These are phyloP conservation scores for Chenopodium formosanum DNA, from an alignment of 148 eudicot genomes.

Conservation along the genomic window DNA sequence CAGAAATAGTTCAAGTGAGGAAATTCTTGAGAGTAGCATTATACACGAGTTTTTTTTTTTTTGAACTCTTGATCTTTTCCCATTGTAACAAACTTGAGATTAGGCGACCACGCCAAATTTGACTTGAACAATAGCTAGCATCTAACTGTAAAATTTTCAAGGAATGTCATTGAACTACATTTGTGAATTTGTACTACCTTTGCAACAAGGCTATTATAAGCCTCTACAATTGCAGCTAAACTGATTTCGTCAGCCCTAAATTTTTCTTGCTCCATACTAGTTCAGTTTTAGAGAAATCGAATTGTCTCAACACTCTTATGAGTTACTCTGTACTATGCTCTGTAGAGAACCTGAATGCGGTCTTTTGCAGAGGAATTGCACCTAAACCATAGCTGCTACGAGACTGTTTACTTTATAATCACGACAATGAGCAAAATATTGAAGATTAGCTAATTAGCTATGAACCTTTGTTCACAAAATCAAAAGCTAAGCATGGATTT, in stretches of 20 bases:
- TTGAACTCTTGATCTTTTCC: neutral
- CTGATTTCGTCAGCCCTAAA: too few species aligned
- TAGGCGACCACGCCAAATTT: neutral
- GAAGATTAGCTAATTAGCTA: neutral
- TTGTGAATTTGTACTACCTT: neutral
- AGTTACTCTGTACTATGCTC: too few species aligned
- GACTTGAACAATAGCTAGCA: neutral
- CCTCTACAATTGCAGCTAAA: neutral
- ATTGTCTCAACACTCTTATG: too few species aligned
- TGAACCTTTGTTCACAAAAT: neutral
- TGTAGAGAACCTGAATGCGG: too few species aligned
- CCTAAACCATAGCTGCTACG: too few species aligned
- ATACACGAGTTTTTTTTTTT: neutral
- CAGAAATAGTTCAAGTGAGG: conserved; percentile 13
- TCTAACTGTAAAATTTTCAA: neutral
- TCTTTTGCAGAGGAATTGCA: too few species aligned
- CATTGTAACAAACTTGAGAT: conserved; percentile 17
- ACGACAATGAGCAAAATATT: too few species aligned
- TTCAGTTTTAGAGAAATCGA: too few species aligned
- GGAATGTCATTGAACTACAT: neutral
- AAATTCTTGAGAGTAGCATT: conserved; percentile 6
- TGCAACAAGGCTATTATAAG: neutral
- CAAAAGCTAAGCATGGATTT: neutral
- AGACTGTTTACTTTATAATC: neutral
- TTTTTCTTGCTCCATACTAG: neutral